Conservation (phyloP, 2,329 filamentous ascomycete species). For the Diaporthe ampelina region DNA sequence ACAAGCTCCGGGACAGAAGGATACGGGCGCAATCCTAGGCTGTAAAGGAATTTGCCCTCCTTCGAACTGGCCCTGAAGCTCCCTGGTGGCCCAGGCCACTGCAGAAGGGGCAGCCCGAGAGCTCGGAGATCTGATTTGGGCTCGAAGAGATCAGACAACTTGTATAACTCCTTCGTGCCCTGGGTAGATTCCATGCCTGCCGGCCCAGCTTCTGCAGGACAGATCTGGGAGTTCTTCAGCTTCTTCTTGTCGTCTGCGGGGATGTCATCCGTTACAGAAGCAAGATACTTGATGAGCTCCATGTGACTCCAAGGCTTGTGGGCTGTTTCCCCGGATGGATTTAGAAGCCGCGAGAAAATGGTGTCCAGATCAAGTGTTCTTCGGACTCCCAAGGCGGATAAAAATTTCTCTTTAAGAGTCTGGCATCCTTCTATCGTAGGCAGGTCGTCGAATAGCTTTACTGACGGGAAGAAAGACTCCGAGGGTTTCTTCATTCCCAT, state of each 20-base stretch:
- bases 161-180: conserved; percentile 71
- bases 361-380: conserved; percentile 96
- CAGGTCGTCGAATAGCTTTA: conserved; percentile 94
- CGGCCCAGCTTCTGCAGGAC: conserved; percentile 79
- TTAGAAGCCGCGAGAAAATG: conserved; percentile 89
- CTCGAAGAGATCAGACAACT: conserved; percentile 84
- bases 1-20: conserved; percentile 83
- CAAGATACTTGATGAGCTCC: conserved; percentile 93
- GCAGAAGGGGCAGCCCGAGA: conserved; percentile 81
- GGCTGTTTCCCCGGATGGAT: conserved; percentile 67
- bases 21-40: conserved; percentile 79
- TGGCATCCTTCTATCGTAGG: conserved; percentile 83
- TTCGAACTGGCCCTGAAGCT: conserved; percentile 73
- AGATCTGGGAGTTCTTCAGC: conserved; percentile 83
- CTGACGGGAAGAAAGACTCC: conserved; percentile 93
- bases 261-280: conserved; percentile 91
- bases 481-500: conserved; percentile 87
- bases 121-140: conserved; percentile 79
- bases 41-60: conserved; percentile 81
- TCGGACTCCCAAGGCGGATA: conserved; percentile 86
- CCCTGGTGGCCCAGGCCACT: conserved; percentile 80
- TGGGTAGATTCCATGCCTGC: conserved; percentile 67
- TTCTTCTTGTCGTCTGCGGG: conserved; percentile 84
- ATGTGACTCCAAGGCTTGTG: conserved; percentile 87
- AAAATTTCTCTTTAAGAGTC: conserved; percentile 90